Evolutionary conservation across 2,329 filamentous ascomycete genomes (phyloP).

Genomic region (Trichoderma sp.): DNA sequence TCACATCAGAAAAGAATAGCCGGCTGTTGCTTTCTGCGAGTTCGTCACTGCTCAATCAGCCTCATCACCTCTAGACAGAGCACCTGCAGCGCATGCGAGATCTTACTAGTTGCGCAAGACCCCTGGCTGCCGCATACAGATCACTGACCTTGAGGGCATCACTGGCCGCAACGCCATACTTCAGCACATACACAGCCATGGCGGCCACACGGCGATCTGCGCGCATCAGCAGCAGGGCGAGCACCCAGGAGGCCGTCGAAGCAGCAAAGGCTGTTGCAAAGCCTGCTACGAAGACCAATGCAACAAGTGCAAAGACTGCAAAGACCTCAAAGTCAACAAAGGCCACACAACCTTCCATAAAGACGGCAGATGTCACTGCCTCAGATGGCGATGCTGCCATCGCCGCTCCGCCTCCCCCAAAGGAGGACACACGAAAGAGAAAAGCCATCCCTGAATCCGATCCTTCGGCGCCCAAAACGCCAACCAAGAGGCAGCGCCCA

Average conservation of each 20-base stretch:
- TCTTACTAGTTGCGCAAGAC: not conserved
- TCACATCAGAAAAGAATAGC: not conserved
- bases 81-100: not conserved
- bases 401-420: not conserved
- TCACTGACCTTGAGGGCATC: not conserved
- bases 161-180: not conserved
- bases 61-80: not conserved
- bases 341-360: conserved; percentile 27
- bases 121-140: not conserved
- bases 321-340: conserved; percentile 36
- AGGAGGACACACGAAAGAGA: conserved; percentile 41
- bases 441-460: conserved; percentile 36
- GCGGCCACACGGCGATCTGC: conserved; percentile 45
- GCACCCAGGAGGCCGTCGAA: not conserved
- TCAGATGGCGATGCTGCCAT: too few relatives aligned
- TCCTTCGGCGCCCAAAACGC: conserved; percentile 35
- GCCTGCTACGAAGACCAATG: not conserved
- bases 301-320: conserved; percentile 40
- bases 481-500: conserved; percentile 38
- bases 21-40: not conserved
- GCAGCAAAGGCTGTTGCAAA: not conserved
- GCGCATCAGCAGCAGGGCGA: conserved; percentile 41
- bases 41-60: not conserved
- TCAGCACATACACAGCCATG: conserved; percentile 30
- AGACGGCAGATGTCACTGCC: too few relatives aligned